Base-by-base conservation (phyloP, 179 eudicot species). In the Heliamphora pulchella region DNA sequence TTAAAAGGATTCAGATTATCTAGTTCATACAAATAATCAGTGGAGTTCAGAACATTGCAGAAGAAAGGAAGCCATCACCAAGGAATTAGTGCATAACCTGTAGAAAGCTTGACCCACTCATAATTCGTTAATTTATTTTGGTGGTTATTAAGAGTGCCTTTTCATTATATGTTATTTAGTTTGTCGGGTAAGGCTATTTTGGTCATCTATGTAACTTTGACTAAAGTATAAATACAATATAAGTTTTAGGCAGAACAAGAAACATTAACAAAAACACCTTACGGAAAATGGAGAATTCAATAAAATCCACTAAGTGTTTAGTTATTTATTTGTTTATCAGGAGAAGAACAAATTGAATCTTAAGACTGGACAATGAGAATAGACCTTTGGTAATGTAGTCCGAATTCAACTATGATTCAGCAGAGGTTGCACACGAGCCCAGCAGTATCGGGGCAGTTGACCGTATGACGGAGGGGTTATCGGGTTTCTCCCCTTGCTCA, bases 381-480 rank as follows among this genome's bases (percentile, higher is more conserved):
- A 46, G 55, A 31, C 88, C 93, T 77, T 83, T 84, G 76, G 89
- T 87, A 17, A 88, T 79, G 59, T 65, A 78, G 93, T 14, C 91
- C 93, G 59, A 90, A 90, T 18, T 88, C 89, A 10, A 90, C 88
- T 6, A 88, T 82, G 63, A 87, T 79, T 1, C 88, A 79, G 77
- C 87, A 86, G 17, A 90, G 83, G 59, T 90, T 91, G 81, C 90
- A 88, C 2, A 91, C 90, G 11, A 90, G 86, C 0, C 93, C 93
- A 31, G 91, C 84, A 76, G 84, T 90, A 55, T 88, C 93, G 7
- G 91, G 93, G 71, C 93, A 90, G 54, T 90, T 90, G 18, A 88
- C 89, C 58, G 91, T 88, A 90, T 79, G 69, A 84, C 84, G 58
- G 85, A 62, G 0, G 90, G 87, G 18, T 87, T 91, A 20, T 86